A percentile compares a stretch with the other conserved stretches of the same genome.
These are phyloP conservation scores for Neurospora sp. DNA, from an alignment of 2,329 filamentous ascomycete species.

Conservation along the genomic window DNA sequence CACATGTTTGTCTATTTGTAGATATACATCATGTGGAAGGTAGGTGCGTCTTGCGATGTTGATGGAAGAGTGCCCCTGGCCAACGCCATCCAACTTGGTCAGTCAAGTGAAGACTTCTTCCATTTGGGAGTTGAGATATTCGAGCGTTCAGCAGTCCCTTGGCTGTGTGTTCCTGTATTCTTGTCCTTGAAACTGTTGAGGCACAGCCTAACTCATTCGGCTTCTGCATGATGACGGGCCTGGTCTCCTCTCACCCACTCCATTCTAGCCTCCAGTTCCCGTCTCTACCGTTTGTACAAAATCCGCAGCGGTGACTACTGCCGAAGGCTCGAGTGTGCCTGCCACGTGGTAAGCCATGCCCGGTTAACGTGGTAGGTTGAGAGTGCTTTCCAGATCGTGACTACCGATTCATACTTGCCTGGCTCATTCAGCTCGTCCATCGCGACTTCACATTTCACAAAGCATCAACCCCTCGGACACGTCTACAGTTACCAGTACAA, in stretches of 20 bases:
- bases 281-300: too few relatives aligned
- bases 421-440: neutral
- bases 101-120: neutral
- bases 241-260: too few relatives aligned
- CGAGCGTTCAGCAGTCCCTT: neutral
- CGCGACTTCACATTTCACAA: neutral
- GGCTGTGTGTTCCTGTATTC: neutral
- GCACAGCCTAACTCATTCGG: neutral
- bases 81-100: neutral
- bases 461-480: neutral
- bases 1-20: neutral
- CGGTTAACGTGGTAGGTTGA: neutral
- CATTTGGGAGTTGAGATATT: neutral
- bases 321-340: neutral
- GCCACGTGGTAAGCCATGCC: neutral
- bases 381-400: neutral
- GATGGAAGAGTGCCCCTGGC: neutral
- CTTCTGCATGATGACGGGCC: neutral
- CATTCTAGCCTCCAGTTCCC: neutral
- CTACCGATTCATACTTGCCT: neutral
- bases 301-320: neutral
- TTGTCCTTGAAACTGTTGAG: neutral
- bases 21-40: neutral
- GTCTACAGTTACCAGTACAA: neutral
- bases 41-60: neutral